These are phyloP conservation scores for Syzygium oleosum DNA, from an alignment of 345 rosid species.

Conservation along the genomic window DNA sequence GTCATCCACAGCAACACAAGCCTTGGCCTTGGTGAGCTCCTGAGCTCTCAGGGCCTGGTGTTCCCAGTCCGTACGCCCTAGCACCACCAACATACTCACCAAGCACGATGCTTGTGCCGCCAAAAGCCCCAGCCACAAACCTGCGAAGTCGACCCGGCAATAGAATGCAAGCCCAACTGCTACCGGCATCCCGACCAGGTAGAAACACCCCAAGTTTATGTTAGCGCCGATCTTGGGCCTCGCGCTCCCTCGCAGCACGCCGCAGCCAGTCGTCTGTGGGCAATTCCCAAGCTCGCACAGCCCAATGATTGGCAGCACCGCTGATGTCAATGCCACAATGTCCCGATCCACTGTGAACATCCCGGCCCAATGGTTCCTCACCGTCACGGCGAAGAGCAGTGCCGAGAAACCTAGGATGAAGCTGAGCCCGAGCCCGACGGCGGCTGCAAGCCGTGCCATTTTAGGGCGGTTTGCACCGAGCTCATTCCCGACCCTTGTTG, in stretches of 20 bases:
- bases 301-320: slow-evolving; percentile 21
- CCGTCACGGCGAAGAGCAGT: slow-evolving; percentile 1
- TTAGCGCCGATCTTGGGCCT: slow-evolving; percentile 31
- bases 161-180: slow-evolving; percentile 15
- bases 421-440: slow-evolving; percentile 3
- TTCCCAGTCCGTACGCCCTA: slow-evolving; percentile 11
- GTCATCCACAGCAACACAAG: not conserved
- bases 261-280: slow-evolving; percentile 25
- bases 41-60: slow-evolving; percentile 12
- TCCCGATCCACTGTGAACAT: slow-evolving; percentile 12
- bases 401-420: slow-evolving; percentile 9
- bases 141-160: slow-evolving; percentile 4
- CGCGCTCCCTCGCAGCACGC: slow-evolving; percentile 29
- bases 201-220: slow-evolving; percentile 29
- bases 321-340: slow-evolving; percentile 7
- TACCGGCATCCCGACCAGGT: slow-evolving; percentile 30
- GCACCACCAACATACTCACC: slow-evolving; percentile 8
- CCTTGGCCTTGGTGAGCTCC: slow-evolving; percentile 1
- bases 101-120: slow-evolving; percentile 16
- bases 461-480: slow-evolving; percentile 17
- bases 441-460: slow-evolving; percentile 8
- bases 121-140: slow-evolving; percentile 19
- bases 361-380: slow-evolving; percentile 11
- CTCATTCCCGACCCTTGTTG: slow-evolving; percentile 37
- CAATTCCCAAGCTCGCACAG: slow-evolving; percentile 26